These are phyloP conservation scores for Dendrobium nobile DNA, from an alignment of 106 monocot species.

Conservation along the genomic window DNA sequence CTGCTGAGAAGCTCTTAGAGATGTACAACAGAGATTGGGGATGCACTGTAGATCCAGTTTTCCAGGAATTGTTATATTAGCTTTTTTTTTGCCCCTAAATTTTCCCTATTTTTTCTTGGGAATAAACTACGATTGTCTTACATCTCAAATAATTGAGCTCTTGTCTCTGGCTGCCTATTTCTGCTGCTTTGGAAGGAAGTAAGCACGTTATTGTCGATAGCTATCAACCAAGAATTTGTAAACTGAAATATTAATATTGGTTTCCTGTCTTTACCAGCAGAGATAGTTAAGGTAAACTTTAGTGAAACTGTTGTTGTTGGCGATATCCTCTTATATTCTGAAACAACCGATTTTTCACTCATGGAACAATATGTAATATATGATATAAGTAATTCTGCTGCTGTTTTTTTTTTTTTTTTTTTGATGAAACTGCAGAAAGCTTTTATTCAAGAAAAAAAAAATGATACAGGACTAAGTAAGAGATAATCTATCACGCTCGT, in stretches of 20 bases:
- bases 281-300: too few relatives aligned
- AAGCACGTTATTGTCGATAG: neutral
- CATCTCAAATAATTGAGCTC: neutral
- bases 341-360: too few relatives aligned
- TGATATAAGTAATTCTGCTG: too few relatives aligned
- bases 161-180: neutral
- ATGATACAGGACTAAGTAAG: too few relatives aligned
- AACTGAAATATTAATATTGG: neutral
- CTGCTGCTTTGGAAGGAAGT: too few relatives aligned
- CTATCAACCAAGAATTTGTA: neutral
- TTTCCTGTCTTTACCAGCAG: neutral
- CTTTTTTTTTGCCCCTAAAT: neutral
- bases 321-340: too few relatives aligned
- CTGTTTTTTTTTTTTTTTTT: too few relatives aligned
- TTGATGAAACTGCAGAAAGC: too few relatives aligned
- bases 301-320: too few relatives aligned
- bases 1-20: constrained; percentile 87
- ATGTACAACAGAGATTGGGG: constrained; percentile 87
- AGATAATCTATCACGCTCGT: too few relatives aligned
- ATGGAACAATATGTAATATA: too few relatives aligned
- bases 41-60: constrained; percentile 68
- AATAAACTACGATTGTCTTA: neutral
- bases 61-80: constrained; percentile 76
- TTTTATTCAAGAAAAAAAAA: too few relatives aligned
- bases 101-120: neutral